Evolutionary conservation across 2,329 filamentous ascomycete genomes (phyloP).

Genomic region (Alternaria ventricosa): DNA sequence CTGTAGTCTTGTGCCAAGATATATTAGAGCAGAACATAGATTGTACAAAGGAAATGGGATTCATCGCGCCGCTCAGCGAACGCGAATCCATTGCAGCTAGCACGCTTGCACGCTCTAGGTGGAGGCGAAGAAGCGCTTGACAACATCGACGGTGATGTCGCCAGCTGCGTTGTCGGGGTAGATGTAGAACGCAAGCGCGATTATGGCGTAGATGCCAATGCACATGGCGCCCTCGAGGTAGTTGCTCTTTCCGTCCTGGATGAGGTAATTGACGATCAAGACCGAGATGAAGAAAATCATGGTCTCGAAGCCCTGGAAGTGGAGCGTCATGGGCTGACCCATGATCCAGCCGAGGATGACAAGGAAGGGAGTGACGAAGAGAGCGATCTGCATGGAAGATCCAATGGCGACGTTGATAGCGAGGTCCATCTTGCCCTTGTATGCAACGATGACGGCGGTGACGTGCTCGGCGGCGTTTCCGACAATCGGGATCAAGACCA

Average conservation of each 20-base stretch:
- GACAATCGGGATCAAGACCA: constrained; percentile 64
- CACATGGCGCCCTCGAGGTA: constrained; percentile 79
- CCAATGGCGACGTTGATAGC: constrained; percentile 63
- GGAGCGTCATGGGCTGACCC: constrained; percentile 66
- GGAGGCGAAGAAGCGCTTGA: constrained; percentile 36
- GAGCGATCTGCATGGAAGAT: constrained; percentile 62
- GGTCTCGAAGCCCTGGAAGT: constrained; percentile 89
- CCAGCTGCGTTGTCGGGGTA: constrained; percentile 61
- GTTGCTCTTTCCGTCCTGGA: constrained; percentile 84
- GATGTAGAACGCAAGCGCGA: constrained; percentile 66
- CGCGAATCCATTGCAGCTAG: not conserved
- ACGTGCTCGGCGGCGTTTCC: constrained; percentile 65
- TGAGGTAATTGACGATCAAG: constrained; percentile 86
- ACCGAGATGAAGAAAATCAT: constrained; percentile 84
- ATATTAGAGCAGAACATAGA: not conserved
- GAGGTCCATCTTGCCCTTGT: constrained; percentile 65
- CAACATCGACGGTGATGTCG: constrained; percentile 35
- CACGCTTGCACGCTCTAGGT: not conserved
- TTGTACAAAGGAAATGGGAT: constrained; percentile 17
- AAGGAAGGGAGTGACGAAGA: constrained; percentile 64
- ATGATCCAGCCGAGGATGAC: constrained; percentile 65
- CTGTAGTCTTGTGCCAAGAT: not conserved
- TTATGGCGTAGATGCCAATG: constrained; percentile 63
- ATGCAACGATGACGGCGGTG: constrained; percentile 61
- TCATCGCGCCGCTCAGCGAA: constrained; percentile 9